phyloP scores from a whole-genome alignment of 371 early-diverging fungal species.

The Chytridium lagenaria region DNA sequence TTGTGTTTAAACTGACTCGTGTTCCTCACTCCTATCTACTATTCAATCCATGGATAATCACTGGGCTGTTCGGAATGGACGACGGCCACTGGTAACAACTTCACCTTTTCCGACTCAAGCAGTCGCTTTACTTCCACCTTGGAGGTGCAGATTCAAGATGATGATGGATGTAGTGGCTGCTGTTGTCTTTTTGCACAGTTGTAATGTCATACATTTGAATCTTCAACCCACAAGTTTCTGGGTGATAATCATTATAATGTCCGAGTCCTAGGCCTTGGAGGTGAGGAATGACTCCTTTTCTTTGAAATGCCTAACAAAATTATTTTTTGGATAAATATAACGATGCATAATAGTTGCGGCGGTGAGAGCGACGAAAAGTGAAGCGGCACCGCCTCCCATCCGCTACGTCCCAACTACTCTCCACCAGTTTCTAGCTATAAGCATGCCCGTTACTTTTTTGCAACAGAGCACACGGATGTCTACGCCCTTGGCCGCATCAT shows the following conservation, averaged over 20 bases:
- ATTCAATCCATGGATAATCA: no score
- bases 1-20: neutral
- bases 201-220: neutral
- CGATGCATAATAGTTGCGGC: neutral
- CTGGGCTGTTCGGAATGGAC: no score
- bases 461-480: neutral
- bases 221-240: neutral
- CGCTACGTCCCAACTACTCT: neutral
- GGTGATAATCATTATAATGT: neutral
- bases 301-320: no score
- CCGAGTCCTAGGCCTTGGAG: neutral
- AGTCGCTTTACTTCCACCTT: neutral
- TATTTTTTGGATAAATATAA: no score
- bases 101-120: no score
- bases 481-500: neutral
- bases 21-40: no score
- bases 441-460: neutral
- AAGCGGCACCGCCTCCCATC: neutral
- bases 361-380: neutral
- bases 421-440: neutral
- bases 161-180: neutral
- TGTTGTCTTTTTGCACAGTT: neutral
- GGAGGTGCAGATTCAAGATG: neutral
- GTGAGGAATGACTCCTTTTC: no score
- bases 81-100: no score